Conservation (phyloP, 2,329 filamentous ascomycete genomes). For the Diplodia intermedia region DNA sequence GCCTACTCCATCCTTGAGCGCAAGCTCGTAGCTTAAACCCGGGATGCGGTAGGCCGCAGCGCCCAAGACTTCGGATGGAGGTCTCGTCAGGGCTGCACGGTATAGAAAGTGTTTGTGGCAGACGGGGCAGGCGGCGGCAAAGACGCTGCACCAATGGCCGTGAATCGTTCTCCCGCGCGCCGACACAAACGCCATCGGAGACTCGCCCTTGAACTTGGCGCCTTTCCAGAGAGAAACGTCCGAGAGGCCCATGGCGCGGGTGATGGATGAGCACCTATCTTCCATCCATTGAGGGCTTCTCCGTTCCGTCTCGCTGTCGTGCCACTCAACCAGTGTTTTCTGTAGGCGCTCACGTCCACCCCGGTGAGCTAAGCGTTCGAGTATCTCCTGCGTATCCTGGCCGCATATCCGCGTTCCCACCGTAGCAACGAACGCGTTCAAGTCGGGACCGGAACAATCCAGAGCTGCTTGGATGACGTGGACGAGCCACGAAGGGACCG, state of each 20-base stretch:
- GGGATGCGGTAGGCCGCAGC: too few species aligned
- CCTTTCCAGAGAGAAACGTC: not conserved
- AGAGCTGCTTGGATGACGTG: not conserved
- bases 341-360: not conserved
- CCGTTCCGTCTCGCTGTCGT: constrained; percentile 36
- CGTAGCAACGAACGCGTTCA: not conserved
- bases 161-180: not conserved
- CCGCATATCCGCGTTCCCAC: not conserved
- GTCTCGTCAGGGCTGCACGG: not conserved
- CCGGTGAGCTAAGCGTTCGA: constrained; percentile 4
- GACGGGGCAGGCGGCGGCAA: not conserved
- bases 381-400: not conserved
- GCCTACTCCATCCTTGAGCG: not conserved
- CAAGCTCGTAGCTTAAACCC: not conserved
- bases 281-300: not conserved
- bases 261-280: not conserved
- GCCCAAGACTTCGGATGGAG: not conserved
- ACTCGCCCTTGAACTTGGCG: too few species aligned
- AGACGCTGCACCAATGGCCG: not conserved
- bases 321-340: not conserved
- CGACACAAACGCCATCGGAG: too few species aligned
- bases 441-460: not conserved
- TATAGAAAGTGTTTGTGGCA: not conserved
- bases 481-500: too few species aligned
- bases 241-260: not conserved